Evolutionary conservation across 2,329 filamentous ascomycete genomes (phyloP).

Genomic region (Pestalotiopsis sp.): DNA sequence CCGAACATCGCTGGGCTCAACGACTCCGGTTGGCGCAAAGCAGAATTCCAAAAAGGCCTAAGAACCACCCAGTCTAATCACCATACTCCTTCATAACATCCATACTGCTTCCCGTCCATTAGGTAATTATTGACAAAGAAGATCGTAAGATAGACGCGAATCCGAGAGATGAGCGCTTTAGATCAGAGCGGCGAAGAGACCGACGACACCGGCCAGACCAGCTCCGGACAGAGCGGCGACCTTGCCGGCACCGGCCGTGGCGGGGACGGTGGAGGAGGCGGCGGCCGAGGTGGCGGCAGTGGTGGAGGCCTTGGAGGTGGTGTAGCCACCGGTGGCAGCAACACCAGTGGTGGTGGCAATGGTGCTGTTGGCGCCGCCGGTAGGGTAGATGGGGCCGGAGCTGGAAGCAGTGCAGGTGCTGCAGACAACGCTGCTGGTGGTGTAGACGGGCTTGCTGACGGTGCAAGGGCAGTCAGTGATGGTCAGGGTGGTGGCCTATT

Average conservation of each 20-base stretch:
- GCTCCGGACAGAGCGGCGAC: slow-evolving; percentile 58
- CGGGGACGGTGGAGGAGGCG: slow-evolving; percentile 37
- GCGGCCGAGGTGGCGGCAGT: slow-evolving; percentile 37
- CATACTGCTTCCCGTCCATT: slow-evolving; percentile 40
- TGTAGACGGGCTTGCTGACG: slow-evolving; percentile 60
- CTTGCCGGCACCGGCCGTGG: slow-evolving; percentile 60
- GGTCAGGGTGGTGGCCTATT: slow-evolving; percentile 67
- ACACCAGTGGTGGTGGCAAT: slow-evolving; percentile 30
- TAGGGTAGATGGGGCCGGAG: slow-evolving; percentile 12
- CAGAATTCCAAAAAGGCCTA: slow-evolving; percentile 32
- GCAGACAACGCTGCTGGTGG: slow-evolving; percentile 49
- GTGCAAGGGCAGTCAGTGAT: slow-evolving; percentile 75
- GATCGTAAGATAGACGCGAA: slow-evolving; percentile 39
- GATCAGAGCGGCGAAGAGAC: slow-evolving; percentile 49
- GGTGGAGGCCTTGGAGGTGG: slow-evolving; percentile 33
- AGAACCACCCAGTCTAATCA: slow-evolving; percentile 32
- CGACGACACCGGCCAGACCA: slow-evolving; percentile 62
- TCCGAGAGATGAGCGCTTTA: slow-evolving; percentile 19
- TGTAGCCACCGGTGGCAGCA: slow-evolving; percentile 46
- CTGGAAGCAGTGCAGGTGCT: slow-evolving; percentile 22
- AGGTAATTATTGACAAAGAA: slow-evolving; percentile 42
- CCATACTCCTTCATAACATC: slow-evolving; percentile 29
- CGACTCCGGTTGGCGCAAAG: slow-evolving; percentile 38
- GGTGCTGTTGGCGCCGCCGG: slow-evolving; percentile 40
- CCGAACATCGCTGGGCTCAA: slow-evolving; percentile 34